Evolutionary conservation across 2,329 filamentous ascomycete genomes (phyloP).

Genomic region (Pseudocercospora musae): DNA sequence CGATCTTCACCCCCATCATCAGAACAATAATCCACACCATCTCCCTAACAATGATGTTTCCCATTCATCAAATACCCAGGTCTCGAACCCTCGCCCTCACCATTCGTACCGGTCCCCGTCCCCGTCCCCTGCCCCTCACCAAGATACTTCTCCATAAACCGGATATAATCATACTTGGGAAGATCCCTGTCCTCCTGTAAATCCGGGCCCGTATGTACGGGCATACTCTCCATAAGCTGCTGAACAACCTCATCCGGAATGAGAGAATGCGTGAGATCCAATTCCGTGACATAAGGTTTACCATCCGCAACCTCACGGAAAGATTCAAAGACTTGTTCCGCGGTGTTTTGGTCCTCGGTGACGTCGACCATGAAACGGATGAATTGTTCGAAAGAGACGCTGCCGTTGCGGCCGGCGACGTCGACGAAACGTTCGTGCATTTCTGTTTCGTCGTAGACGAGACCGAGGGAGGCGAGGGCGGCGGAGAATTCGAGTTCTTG

Average conservation of each 20-base stretch:
- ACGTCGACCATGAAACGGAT: conserved; percentile 99
- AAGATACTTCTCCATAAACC: conserved; percentile 81
- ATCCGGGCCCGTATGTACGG: conserved; percentile 77
- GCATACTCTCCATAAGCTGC: conserved; percentile 83
- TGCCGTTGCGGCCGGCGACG: conserved; percentile 66
- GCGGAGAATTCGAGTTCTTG: conserved; percentile 95
- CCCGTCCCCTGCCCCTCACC: too few relatives aligned
- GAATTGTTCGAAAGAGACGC: conserved; percentile 94
- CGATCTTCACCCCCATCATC: background rate
- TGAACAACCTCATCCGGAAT: conserved; percentile 98
- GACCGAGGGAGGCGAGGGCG: conserved; percentile 85
- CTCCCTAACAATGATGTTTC: conserved; percentile 6
- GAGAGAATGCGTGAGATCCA: conserved; percentile 89
- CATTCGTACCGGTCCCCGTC: conserved; percentile 2
- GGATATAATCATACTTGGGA: conserved; percentile 92
- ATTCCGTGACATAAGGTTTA: conserved; percentile 97
- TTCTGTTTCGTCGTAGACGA: conserved; percentile 95
- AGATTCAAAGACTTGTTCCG: conserved; percentile 96
- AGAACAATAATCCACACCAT: background rate
- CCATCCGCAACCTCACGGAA: conserved; percentile 97
- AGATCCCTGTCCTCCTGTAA: conserved; percentile 78
- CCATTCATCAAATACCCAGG: conserved; percentile 9
- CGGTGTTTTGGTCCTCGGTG: conserved; percentile 97
- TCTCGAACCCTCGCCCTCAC: background rate
- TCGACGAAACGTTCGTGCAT: conserved; percentile 95